A percentile compares a stretch with the other conserved stretches of the same genome.
phyloP scores from a whole-genome alignment of 441 rosid species.

The Populus hybrid region DNA sequence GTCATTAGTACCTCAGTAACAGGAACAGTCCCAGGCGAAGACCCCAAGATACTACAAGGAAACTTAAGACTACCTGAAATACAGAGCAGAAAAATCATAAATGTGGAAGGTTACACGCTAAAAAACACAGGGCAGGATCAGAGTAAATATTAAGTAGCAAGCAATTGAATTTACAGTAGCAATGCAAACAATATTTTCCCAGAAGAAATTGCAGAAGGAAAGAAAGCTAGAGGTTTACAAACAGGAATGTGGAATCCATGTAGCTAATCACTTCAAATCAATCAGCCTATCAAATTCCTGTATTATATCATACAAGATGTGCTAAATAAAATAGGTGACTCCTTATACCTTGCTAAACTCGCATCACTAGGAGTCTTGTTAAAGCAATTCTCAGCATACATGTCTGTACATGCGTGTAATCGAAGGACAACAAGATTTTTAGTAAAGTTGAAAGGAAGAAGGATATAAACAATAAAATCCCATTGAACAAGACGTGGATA shows the following conservation, averaged over 20 bases:
- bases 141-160: background rate
- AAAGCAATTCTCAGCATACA: background rate
- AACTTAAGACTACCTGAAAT: slow-evolving; percentile 65
- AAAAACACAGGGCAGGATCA: slow-evolving; percentile 5
- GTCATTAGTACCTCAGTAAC: slow-evolving; percentile 60
- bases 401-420: background rate
- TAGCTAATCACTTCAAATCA: background rate
- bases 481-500: background rate
- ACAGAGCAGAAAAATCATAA: slow-evolving; percentile 12
- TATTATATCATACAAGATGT: background rate
- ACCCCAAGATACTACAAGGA: slow-evolving; percentile 75
- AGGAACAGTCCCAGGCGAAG: slow-evolving; percentile 81
- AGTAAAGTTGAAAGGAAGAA: background rate
- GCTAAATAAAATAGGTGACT: background rate
- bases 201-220: background rate
- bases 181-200: background rate
- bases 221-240: background rate
- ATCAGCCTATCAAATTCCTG: background rate
- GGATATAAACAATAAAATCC: background rate
- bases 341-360: background rate
- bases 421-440: background rate
- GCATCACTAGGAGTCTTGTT: background rate
- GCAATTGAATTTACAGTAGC: background rate
- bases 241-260: background rate
- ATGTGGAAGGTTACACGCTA: slow-evolving; percentile 3